These are phyloP conservation scores for Hypoxylon sp. DNA, from an alignment of 2,329 filamentous ascomycete species.

Conservation along the genomic window DNA sequence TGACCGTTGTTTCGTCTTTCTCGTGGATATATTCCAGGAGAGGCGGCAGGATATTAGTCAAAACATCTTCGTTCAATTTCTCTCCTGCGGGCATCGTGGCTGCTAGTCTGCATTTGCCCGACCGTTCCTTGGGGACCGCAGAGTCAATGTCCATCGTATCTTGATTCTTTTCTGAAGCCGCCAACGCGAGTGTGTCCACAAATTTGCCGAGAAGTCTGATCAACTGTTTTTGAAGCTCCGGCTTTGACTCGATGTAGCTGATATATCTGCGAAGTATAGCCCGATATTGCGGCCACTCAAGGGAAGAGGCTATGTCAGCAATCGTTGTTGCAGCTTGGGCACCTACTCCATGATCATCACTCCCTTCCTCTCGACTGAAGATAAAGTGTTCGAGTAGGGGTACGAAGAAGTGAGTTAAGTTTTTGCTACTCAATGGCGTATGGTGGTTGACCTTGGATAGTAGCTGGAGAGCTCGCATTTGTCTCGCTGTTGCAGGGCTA, in stretches of 20 bases:
- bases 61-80: constrained; percentile 80
- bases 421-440: constrained; percentile 78
- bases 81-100: constrained; percentile 75
- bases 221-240: constrained; percentile 87
- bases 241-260: constrained; percentile 83
- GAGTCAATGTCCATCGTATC: constrained; percentile 63
- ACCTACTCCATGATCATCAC: constrained; percentile 86
- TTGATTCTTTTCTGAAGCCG: constrained; percentile 59
- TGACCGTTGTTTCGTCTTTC: constrained; percentile 95
- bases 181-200: constrained; percentile 79
- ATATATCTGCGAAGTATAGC: constrained; percentile 88
- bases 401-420: constrained; percentile 88
- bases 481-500: constrained; percentile 88
- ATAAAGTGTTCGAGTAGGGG: constrained; percentile 95
- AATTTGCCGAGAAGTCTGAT: constrained; percentile 85
- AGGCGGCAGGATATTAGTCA: constrained; percentile 81
- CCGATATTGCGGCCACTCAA: constrained; percentile 93
- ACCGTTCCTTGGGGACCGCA: constrained; percentile 40
- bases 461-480: constrained; percentile 85
- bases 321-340: constrained; percentile 89
- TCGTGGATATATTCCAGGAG: constrained; percentile 89
- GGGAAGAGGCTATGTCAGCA: constrained; percentile 77
- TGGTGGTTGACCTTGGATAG: constrained; percentile 77
- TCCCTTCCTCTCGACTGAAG: constrained; percentile 80
- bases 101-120: constrained; percentile 65